Evolutionary conservation across 2,329 filamentous ascomycete species (phyloP), one percentile per base, ranked within the genome.

Genomic region (Diaporthe ilicicola): DNA sequence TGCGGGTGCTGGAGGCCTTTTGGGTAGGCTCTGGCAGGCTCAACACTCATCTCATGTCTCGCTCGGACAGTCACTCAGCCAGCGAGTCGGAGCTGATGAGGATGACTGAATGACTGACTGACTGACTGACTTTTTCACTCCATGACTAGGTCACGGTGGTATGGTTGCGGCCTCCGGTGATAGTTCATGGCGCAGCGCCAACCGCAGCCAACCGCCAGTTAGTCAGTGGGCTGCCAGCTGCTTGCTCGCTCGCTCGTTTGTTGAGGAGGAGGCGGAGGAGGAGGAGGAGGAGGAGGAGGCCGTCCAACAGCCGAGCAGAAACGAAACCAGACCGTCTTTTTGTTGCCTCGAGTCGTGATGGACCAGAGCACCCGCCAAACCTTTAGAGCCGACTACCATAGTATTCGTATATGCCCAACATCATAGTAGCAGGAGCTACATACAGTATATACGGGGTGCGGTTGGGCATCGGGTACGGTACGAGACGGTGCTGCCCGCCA

Each of bases 1-100:
- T 29, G 44, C 59, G 29, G 29, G 19, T 19, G 44, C 44, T 64
- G 59, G 59, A 64, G 59, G 59, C 59, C 59, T 48, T 62, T 48
- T 19, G 34, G 22, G 27, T 27, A n/a, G 59, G 46, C 48, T 13
- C 10, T 15, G 42, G 24, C n/a, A 34, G 59, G 27, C 59, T 44
- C 44, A 64, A 50, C n/a, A 50, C 48, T 64, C 59, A 64, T 64
- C 29, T 64, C 59, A 44, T 42, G 29, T 64, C 59, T 48, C 59
- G 6, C 46, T 44, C 42, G 59, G 42, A 50, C 44, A 50, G 44
- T 64, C 59, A 22, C 29, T 37, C 27, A 37, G 44, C 59, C 59
- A 27, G 29, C n/a, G 44, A 64, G 59, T 50, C 59, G 59, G 32
- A 34, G 32, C 4, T 9, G 9, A 34, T 24, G 59, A 37, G 24